Percentiles rank a stretch among this genome's conserved stretches.
Conservation (phyloP, 2,329 filamentous ascomycete species). For the Aspergillus pseudoviridinutans region DNA sequence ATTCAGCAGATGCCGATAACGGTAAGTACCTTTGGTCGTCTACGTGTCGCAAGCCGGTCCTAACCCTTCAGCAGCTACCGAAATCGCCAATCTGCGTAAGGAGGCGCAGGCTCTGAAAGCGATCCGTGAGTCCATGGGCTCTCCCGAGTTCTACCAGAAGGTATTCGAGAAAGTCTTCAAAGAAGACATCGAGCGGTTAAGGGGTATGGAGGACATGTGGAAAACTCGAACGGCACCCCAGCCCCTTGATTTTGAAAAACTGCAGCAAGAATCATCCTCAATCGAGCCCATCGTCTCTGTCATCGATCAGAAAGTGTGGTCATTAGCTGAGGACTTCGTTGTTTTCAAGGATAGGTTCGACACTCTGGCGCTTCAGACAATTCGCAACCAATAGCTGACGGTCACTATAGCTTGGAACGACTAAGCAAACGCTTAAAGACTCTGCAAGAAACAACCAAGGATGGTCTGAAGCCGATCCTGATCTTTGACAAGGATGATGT, state of each 20-base stretch:
- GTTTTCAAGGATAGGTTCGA: slow-evolving; percentile 73
- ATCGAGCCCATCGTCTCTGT: slow-evolving; percentile 52
- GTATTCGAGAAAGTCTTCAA: slow-evolving; percentile 94
- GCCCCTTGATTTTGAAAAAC: slow-evolving; percentile 63
- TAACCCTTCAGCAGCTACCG: slow-evolving; percentile 50
- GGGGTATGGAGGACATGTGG: slow-evolving; percentile 96
- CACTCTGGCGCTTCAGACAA: background rate
- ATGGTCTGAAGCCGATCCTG: slow-evolving; percentile 55
- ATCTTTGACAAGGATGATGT: slow-evolving; percentile 96
- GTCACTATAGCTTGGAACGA: slow-evolving; percentile 57
- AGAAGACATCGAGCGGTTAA: slow-evolving; percentile 74
- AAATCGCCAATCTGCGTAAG: slow-evolving; percentile 81
- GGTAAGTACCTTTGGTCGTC: slow-evolving; percentile 38
- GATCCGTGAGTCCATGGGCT: slow-evolving; percentile 78
- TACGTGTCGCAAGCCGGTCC: background rate
- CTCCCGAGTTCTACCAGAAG: slow-evolving; percentile 67
- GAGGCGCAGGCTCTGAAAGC: slow-evolving; percentile 80
- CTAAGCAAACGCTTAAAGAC: slow-evolving; percentile 70
- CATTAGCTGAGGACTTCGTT: slow-evolving; percentile 73
- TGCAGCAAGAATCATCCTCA: slow-evolving; percentile 53
- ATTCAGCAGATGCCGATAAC: slow-evolving; percentile 77
- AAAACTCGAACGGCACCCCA: slow-evolving; percentile 72
- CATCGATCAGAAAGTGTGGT: slow-evolving; percentile 76
- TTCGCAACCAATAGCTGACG: slow-evolving; percentile 9
- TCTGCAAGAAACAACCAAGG: slow-evolving; percentile 52